Conservation (phyloP, 768 basidiomycete genomes). For the Panaeolus cyanescens region DNA sequence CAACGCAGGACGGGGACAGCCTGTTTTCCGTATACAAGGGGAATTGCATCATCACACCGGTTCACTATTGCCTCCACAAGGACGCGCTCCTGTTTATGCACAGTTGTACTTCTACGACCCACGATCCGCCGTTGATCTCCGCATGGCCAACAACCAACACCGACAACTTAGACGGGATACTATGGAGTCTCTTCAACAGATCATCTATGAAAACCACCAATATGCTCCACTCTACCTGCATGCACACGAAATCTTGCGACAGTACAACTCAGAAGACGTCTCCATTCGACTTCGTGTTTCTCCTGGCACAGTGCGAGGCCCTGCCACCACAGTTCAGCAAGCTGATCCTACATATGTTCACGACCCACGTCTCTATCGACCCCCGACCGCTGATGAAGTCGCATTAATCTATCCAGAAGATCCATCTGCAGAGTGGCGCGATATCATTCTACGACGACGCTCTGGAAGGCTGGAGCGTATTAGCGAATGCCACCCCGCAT, state of each 20-base stretch:
- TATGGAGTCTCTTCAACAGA: neutral
- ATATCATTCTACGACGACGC: conserved; percentile 6
- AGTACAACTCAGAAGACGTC: neutral
- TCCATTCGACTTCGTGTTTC: neutral
- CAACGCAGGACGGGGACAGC: neutral
- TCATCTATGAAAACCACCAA: neutral
- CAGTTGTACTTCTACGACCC: conserved; percentile 8
- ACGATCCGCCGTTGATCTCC: neutral
- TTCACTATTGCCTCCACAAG: neutral
- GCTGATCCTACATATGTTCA: too few relatives aligned
- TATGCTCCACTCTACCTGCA: conserved; percentile 3
- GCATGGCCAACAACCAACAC: conserved; percentile 20
- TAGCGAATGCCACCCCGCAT: conserved; percentile 17
- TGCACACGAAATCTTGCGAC: conserved; percentile 1
- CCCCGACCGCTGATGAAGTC: conserved; percentile 14
- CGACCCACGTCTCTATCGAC: conserved; percentile 38
- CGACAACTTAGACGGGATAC: conserved; percentile 6
- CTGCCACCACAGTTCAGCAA: conserved; percentile 17
- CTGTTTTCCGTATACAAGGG: conserved; percentile 2
- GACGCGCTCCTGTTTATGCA: neutral
- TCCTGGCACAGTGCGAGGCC: conserved; percentile 21
- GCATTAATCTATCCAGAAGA: conserved; percentile 2
- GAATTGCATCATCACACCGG: conserved; percentile 3
- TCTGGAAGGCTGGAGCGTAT: conserved; percentile 10
- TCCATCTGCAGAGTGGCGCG: conserved; percentile 19